These are phyloP conservation scores for Collariella sp. DNA, from an alignment of 495 filamentous ascomycete genomes.

Conservation along the genomic window DNA sequence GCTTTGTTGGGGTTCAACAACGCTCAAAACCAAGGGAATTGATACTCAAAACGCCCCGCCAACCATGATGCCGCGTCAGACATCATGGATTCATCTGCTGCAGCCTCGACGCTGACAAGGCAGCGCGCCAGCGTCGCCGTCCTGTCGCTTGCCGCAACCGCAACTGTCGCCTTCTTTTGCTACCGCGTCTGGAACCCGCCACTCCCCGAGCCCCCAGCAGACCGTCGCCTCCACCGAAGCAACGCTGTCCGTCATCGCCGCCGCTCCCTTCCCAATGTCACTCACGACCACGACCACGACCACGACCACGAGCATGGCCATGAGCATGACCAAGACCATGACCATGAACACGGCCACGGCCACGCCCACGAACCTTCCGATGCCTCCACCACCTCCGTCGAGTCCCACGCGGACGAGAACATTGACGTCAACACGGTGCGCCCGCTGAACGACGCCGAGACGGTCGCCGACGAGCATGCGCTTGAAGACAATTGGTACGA, in stretches of 20 bases:
- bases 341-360: too few species aligned
- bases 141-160: constrained; percentile 28
- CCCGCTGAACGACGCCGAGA: constrained; percentile 45
- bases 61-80: constrained; percentile 16
- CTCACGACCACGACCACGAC: constrained; percentile 15
- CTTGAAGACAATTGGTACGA: constrained; percentile 51
- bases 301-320: constrained; percentile 16
- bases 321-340: too few species aligned
- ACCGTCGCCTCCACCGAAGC: constrained; percentile 44
- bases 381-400: constrained; percentile 28
- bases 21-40: neutral
- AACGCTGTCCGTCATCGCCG: constrained; percentile 49
- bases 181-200: constrained; percentile 27
- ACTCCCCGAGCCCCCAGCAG: constrained; percentile 16
- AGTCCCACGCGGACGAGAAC: constrained; percentile 42
- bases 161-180: constrained; percentile 33
- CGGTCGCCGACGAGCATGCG: constrained; percentile 49
- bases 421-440: constrained; percentile 26
- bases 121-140: constrained; percentile 33
- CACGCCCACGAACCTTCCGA: constrained; percentile 16
- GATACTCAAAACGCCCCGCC: neutral
- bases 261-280: constrained; percentile 21
- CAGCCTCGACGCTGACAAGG: constrained; percentile 38
- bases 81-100: constrained; percentile 29
- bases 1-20: too few species aligned